Base-by-base conservation (phyloP, 306 rosid genomes). In the Astragalus glycyphyllos region DNA sequence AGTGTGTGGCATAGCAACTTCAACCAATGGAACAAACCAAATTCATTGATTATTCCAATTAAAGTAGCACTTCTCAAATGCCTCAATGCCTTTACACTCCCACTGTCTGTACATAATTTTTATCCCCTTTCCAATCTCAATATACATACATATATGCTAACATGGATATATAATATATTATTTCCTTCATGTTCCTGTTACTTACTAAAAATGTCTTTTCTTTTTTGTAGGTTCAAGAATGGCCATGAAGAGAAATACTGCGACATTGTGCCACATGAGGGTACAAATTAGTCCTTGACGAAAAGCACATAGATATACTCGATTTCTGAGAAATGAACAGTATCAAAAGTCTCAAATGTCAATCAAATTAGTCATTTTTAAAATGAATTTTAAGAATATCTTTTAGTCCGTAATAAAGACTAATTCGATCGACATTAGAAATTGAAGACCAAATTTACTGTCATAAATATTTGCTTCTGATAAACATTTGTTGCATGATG, bases 1-100 rank as follows among this genome's bases (percentile, higher is more conserved):
- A 88, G 96, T 76, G 79, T 83, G 75, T 80, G 91, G 93, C 81
- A 83, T 69, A 72, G 85, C 58, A 83, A 78, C 70, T 69, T 79
- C 58, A 81, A 63, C 40, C 83, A 69, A 66, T 55, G 68, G 76
- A 81, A 29, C 69, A 58, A 14, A 68, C 73, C 60, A 17, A 60
- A 80, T 35, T 65, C 86, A 6, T 69, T 82, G 38, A 37, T 61
- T 10, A 80, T 68, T 54, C 76, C 81, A 75, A 65, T 82, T 65
- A 84, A 73, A 74, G 78, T 75, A 72, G 81, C 84, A 72, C 66
- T 85, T 42, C 48, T n/a, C 40, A 85, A 42, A 58, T 86, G 48
- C 78, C 67, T 85, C 69, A 83, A 77, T 54, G 41, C 61, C 77
- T 59, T 82, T 69, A 74, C 65, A 7, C 48, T 80, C 31, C 75